phyloP scores from a whole-genome alignment of 2,329 filamentous ascomycete species.

The Ophiosphaerella herpotricha region DNA sequence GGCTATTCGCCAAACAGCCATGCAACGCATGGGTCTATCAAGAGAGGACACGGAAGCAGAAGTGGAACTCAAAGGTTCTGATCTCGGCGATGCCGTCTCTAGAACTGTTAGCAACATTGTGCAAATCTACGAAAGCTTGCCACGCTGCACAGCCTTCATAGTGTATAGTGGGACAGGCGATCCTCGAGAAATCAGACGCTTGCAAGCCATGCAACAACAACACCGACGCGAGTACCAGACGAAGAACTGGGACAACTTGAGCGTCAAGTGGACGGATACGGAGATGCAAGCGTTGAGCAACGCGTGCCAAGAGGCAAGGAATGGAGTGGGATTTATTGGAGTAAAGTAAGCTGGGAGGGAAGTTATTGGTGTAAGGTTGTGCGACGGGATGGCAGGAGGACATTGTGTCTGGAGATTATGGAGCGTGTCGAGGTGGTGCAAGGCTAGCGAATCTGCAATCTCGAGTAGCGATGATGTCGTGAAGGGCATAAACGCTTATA shows the following conservation, averaged over 20 bases:
- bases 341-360: constrained; percentile 55
- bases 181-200: constrained; percentile 59
- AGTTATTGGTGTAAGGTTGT: constrained; percentile 35
- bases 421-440: constrained; percentile 16
- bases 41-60: constrained; percentile 21
- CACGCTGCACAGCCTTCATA: constrained; percentile 64
- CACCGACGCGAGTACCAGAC: constrained; percentile 62
- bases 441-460: constrained; percentile 5
- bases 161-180: constrained; percentile 69
- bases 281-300: constrained; percentile 64
- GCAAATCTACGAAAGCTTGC: constrained; percentile 60
- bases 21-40: constrained; percentile 30
- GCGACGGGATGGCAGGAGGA: constrained; percentile 28
- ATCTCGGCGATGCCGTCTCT: constrained; percentile 53
- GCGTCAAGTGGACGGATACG: constrained; percentile 66
- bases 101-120: constrained; percentile 58
- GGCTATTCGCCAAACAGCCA: constrained; percentile 30
- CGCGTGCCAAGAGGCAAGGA: constrained; percentile 61
- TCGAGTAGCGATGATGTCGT: constrained; percentile 5
- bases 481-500: constrained; percentile 14
- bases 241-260: constrained; percentile 67
- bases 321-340: constrained; percentile 63
- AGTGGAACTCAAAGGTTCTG: constrained; percentile 24
- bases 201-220: constrained; percentile 61
- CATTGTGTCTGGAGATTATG: constrained; percentile 26